These are phyloP conservation scores for Auriscalpium orientale DNA, from an alignment of 768 basidiomycete species.

Conservation along the genomic window DNA sequence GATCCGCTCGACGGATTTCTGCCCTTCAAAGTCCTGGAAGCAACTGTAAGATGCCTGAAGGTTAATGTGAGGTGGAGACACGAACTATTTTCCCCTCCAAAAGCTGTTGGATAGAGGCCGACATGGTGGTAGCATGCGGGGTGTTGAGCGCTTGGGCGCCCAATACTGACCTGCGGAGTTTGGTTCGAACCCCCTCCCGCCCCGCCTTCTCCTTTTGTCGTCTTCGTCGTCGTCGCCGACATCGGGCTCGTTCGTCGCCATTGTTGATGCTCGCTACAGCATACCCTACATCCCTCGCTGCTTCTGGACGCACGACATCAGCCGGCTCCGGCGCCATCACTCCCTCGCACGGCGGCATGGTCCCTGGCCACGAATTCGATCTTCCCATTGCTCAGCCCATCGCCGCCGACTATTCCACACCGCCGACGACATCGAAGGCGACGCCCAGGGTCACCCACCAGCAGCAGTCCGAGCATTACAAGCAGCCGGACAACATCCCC, in stretches of 20 bases:
- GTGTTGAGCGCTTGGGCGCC: too few relatives aligned
- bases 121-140: background rate
- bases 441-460: background rate
- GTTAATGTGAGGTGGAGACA: background rate
- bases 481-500: conserved; percentile 17
- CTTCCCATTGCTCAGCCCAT: conserved; percentile 35
- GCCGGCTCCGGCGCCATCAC: conserved; percentile 27
- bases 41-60: background rate
- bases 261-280: conserved; percentile 27
- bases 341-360: conserved; percentile 47
- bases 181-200: background rate
- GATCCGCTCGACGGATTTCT: conserved; percentile 43
- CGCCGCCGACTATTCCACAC: conserved; percentile 17
- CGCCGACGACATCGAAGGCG: conserved; percentile 10
- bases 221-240: too few relatives aligned
- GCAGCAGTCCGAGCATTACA: background rate
- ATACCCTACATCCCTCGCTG: conserved; percentile 44
- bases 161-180: too few relatives aligned
- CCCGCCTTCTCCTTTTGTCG: background rate
- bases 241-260: too few relatives aligned
- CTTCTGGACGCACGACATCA: conserved; percentile 8
- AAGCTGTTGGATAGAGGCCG: conserved; percentile 11
- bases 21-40: conserved; percentile 55
- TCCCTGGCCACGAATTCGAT: conserved; percentile 62
- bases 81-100: conserved; percentile 28